Evolutionary conservation across 352 stramenopile species (phyloP), one percentile per base, ranked within the genome.

Genomic region (Blastocystis sp.): DNA sequence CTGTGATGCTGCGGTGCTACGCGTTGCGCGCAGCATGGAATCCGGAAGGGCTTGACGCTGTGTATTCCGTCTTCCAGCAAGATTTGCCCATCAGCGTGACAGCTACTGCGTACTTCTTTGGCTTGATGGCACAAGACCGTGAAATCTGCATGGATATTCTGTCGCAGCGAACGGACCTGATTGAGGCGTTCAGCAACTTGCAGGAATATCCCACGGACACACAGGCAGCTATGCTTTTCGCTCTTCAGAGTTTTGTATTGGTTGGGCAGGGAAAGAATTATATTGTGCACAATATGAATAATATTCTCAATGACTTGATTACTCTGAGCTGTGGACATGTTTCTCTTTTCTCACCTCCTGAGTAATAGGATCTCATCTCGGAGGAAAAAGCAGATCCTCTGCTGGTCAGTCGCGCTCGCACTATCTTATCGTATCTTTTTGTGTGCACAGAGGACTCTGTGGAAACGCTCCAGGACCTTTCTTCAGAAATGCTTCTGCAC

Each of bases 211-310:
- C 73, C 34, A 34, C 37, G n/a, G 34, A 45, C 37, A 85, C 73
- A 20, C 18, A 66, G 9, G 53, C 73, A n/a, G 73, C 45, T 8
- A 85, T 85, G 73, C 73, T 85, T 11, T 85, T 85, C 39, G 73
- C 73, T 24, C 73, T 85, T 2, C 73, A 85, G 53, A 85, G 73
- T 43, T 66, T 68, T 45, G 30, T 85, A 6, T 43, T 85, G 6
- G 47, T 43, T 7, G 47, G 45, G 26, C n/a, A 55, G 34, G 53
- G 26, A 3, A 85, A 85, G 73, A 39, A 37, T 11, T 47, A 47
- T 16, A 20, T 85, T 9, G 47, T 85, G 9, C 50, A 85, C 0
- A 85, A 85, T 45, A 63, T n/a, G 3, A 47, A 50, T 24, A n/a
- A 30, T 16, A 37, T 85, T 68, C 73, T 85, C 37, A 39, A 64